A percentile compares a stretch with the other conserved stretches of the same genome.
Conservation (phyloP, 495 filamentous ascomycete genomes). For the Penicillium dipodomyicola region DNA sequence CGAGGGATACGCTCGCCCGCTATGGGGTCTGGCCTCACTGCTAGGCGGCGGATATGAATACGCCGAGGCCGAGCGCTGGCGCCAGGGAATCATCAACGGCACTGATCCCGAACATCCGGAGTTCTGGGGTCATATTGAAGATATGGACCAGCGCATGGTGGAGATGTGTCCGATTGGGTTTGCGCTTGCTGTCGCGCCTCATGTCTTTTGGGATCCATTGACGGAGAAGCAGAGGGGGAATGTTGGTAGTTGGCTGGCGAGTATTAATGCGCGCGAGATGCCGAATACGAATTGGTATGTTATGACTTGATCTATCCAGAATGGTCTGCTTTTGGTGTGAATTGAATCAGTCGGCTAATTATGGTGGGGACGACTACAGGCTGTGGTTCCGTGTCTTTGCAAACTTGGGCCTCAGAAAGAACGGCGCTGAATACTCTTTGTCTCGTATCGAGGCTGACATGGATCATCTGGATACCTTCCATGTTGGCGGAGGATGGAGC, state of each 20-base stretch:
- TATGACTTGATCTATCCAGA: background rate
- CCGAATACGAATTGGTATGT: constrained; percentile 57
- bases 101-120: constrained; percentile 64
- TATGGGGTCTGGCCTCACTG: constrained; percentile 71
- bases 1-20: constrained; percentile 70
- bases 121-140: constrained; percentile 71
- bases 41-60: constrained; percentile 65
- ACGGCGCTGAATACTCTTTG: constrained; percentile 64
- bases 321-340: background rate
- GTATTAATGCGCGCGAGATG: constrained; percentile 72
- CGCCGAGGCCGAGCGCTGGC: constrained; percentile 59
- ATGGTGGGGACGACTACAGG: constrained; percentile 8
- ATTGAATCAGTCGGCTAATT: background rate
- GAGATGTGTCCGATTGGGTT: constrained; percentile 76
- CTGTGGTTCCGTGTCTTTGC: constrained; percentile 83
- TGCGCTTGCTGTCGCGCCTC: constrained; percentile 60
- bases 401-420: constrained; percentile 70
- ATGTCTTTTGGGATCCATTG: constrained; percentile 64
- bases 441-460: constrained; percentile 68
- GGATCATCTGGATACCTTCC: constrained; percentile 74
- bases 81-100: constrained; percentile 63
- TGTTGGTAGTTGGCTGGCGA: constrained; percentile 65
- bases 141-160: constrained; percentile 80
- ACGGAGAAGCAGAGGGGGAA: constrained; percentile 56
- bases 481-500: constrained; percentile 74